phyloP scores from a whole-genome alignment of 345 rosid species.

The Passiflora organensis region DNA sequence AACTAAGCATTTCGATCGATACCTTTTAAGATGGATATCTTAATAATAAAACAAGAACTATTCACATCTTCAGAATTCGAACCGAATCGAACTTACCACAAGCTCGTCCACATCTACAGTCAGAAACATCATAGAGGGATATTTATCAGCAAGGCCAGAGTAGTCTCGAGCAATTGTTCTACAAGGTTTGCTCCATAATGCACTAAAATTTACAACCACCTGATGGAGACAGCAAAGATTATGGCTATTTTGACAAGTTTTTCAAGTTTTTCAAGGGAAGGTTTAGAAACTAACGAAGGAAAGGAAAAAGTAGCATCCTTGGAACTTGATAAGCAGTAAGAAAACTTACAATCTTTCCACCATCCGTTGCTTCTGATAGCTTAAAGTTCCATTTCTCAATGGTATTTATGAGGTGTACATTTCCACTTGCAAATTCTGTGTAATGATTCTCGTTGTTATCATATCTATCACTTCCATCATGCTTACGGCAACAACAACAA shows the following conservation, averaged over 20 bases:
- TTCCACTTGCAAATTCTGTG: conserved; percentile 53
- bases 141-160: conserved; percentile 64
- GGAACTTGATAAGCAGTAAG: background rate
- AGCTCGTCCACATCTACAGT: conserved; percentile 78
- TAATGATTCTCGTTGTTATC: conserved; percentile 13
- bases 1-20: background rate
- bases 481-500: background rate
- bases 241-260: background rate
- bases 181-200: conserved; percentile 89
- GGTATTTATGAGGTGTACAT: conserved; percentile 51
- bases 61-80: too few species aligned
- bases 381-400: conserved; percentile 70
- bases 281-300: too few species aligned
- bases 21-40: background rate
- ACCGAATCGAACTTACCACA: conserved; percentile 39
- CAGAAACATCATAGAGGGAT: conserved; percentile 63
- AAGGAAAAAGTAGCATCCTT: background rate
- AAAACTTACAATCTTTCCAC: conserved; percentile 56
- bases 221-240: conserved; percentile 17
- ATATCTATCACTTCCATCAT: conserved; percentile 13
- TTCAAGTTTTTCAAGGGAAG: too few species aligned
- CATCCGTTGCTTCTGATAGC: conserved; percentile 58
- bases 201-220: conserved; percentile 83
- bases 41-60: background rate
- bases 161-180: conserved; percentile 60